Base-by-base conservation (phyloP, 768 basidiomycete species). In the Xanthoconium stramineum region DNA sequence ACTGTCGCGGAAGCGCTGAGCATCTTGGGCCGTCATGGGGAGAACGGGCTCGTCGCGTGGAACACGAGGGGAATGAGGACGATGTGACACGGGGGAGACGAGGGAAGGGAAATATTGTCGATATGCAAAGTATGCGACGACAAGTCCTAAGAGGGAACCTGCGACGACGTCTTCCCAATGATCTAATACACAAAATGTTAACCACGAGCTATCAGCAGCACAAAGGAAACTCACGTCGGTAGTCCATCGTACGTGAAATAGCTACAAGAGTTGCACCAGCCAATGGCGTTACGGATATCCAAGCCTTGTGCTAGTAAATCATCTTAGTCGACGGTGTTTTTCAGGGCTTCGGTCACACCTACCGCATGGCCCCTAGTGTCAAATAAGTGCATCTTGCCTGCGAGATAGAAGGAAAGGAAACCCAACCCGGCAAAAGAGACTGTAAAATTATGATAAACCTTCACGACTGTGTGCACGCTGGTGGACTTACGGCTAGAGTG, bases 351-450 rank as follows among this genome's bases (percentile, higher is more conserved):
- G 7, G 20, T 37, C 14, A 42, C 35, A 71, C 80, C 53, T 68
- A 88, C 83, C 53, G 83, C 74, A 66, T 92, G 83, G 5, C 94
- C 94, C 45, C 83, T 79, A 28, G 76, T 77, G 68, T 97, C 94
- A 59, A 94, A 96, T 6, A 98, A 74, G 65, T 95, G 94, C 63
- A 96, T 74, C 71, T 98, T 98, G 3, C 95, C 97, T 12, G 91
- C 89, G 7, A 95, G 74, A 69, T 97, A 98, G 60, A 91, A 86
- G 2, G 88, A 77, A 39, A 98, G 77, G 73, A 94, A 95, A 2
- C 90, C 91, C 9, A 99, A 78, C 1, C 96, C 96, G 7, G 94
- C 91, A 68, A 96, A 98, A 0, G 94, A 92, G 52, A 96, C 93
- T 91, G 62, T 50, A 56, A 12, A 32, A 52, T 46, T 17, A 47